Evolutionary conservation across 2,329 filamentous ascomycete genomes (phyloP).

Genomic region (Penicillium concentricum): DNA sequence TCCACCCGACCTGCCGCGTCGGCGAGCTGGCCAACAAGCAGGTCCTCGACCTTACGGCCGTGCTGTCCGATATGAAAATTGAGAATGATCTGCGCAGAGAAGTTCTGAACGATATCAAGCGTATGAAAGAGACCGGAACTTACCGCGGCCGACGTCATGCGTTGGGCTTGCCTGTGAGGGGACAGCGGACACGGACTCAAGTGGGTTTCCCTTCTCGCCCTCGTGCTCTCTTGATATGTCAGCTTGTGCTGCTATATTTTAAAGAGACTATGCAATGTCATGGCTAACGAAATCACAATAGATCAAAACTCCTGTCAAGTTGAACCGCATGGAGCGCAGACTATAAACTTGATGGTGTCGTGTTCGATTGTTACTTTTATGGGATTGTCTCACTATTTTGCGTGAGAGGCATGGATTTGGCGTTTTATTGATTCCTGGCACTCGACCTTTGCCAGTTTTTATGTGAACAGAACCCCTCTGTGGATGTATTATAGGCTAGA

Average conservation of each 20-base stretch:
- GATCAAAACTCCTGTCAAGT: constrained; percentile 58
- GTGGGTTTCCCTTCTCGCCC: constrained; percentile 38
- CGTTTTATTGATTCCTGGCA: constrained; percentile 26
- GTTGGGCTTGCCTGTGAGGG: constrained; percentile 85
- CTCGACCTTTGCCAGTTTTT: constrained; percentile 13
- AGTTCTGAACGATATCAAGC: constrained; percentile 78
- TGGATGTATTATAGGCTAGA: constrained; percentile 24
- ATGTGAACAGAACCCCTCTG: constrained; percentile 20
- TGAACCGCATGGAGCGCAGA: constrained; percentile 60
- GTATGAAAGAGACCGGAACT: constrained; percentile 85
- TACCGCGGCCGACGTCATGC: constrained; percentile 89
- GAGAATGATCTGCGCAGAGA: constrained; percentile 81
- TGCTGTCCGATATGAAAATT: constrained; percentile 87
- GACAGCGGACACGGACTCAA: constrained; percentile 82
- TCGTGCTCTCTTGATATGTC: background rate
- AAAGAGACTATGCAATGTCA: background rate
- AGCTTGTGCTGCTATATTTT: background rate
- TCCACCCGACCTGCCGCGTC: constrained; percentile 79
- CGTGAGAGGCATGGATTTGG: constrained; percentile 26
- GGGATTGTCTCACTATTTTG: constrained; percentile 21
- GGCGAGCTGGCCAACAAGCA: constrained; percentile 73
- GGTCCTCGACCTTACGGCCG: constrained; percentile 76
- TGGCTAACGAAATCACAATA: constrained; percentile 32
- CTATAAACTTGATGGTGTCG: constrained; percentile 25
- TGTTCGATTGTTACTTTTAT: constrained; percentile 18